phyloP scores from a whole-genome alignment of 805 yeast genomes.

The baker's yeast (Saccharomyces cerevisiae) region DNA sequence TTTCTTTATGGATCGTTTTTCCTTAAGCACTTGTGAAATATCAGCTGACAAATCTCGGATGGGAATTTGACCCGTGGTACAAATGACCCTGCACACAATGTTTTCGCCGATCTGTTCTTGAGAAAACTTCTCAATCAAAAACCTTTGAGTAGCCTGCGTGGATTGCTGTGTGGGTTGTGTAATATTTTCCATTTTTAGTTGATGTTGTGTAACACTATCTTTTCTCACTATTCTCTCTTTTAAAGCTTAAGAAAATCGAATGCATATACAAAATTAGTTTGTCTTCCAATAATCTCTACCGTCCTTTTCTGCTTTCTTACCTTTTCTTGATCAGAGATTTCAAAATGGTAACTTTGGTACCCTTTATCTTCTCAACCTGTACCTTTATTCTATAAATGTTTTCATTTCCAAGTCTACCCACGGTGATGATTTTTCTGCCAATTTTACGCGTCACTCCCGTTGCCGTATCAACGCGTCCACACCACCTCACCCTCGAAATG shows the following conservation, averaged over 20 bases:
- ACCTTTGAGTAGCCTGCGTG: constrained; percentile 34
- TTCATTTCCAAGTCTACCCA: background rate
- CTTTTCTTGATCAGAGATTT: background rate
- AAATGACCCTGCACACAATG: constrained; percentile 48
- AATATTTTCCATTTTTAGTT: constrained; percentile 23
- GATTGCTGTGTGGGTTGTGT: constrained; percentile 40
- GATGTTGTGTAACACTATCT: background rate
- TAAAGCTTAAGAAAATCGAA: background rate
- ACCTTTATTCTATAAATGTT: background rate
- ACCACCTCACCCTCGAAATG: background rate
- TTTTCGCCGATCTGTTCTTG: constrained; percentile 34
- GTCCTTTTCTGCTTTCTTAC: background rate
- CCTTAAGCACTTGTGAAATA: constrained; percentile 21
- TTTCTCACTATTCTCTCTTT: background rate
- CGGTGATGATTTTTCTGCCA: background rate
- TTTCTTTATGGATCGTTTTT: constrained; percentile 26
- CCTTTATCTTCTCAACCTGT: background rate
- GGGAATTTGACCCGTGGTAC: constrained; percentile 49
- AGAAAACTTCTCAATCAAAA: constrained; percentile 30
- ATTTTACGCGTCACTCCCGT: background rate
- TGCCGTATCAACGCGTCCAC: background rate
- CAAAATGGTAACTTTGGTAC: background rate
- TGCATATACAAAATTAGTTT: background rate
- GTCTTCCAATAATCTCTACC: background rate
- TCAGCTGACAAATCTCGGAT: constrained; percentile 39